Base-by-base conservation (phyloP, 108 stramenopile genomes). In the Parietichytrium sp. region DNA sequence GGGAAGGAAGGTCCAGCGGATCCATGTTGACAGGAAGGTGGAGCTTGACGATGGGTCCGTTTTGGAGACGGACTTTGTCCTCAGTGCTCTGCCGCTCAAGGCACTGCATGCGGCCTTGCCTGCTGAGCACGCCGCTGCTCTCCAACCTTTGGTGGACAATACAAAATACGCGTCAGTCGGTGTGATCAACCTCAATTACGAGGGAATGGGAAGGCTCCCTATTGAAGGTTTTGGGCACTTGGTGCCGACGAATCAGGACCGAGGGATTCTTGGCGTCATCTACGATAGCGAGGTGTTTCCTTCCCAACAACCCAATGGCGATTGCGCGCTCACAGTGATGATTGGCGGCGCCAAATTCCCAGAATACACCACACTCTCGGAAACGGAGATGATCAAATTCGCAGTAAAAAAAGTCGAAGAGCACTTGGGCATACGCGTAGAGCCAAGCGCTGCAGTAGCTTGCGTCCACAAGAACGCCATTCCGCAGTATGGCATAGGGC, bases 271-370 rank as follows among this genome's bases (percentile, higher is more conserved):
- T 27, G 61, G 61, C 36, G 45, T 72, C 38, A 72, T 72, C 45
- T 72, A 72, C 20, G 61, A 72, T 42, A 45, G 38, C n/a, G 61
- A 72, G 61, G 61, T 72, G 6, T 72, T 72, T 45, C 61, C 61
- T 20, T 72, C 61, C 20, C 61, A 72, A 25, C 45, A 45, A 23
- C 10, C 61, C 8, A 8, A 8, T 6, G 20, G 10, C 10, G 23
- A 33, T n/a, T 45, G 61, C 2, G 61, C 38, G 33, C 42, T 72
- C 10, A 72, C 61, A 42, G 61, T 72, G 61, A 72, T 72, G 61
- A 72, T 72, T 33, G 61, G 61, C 42, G 61, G 61, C 33, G 45
- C 45, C 38, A 33, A 72, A 20, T 72, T 72, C 45, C 61, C 61
- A 33, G 61, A 72, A 20, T 33, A 45, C 33, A 42, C 61, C 6